A percentile compares a stretch with the other conserved stretches of the same genome.
These are phyloP conservation scores for Jasminum sambac DNA, from an alignment of 257 asterid genomes.

Conservation along the genomic window DNA sequence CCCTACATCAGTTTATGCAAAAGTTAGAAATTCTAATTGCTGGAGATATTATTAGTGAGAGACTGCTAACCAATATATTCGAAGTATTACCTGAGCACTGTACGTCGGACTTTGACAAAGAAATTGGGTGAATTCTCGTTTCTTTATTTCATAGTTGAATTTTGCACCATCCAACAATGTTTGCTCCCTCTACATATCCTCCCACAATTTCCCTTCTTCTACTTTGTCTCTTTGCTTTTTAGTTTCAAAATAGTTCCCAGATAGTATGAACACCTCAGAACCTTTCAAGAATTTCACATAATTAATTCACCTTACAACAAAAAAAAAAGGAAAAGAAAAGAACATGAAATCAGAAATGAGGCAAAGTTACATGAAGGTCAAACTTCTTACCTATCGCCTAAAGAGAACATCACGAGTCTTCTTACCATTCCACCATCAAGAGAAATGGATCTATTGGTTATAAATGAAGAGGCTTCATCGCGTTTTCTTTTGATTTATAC, in stretches of 20 bases:
- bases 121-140: conserved; percentile 56
- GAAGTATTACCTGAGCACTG: conserved; percentile 52
- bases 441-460: conserved; percentile 70
- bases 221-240: conserved; percentile 48
- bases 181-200: conserved; percentile 71
- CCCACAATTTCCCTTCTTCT: conserved; percentile 64
- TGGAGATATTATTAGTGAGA: conserved; percentile 4
- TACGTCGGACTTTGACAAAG: conserved; percentile 54
- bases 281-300: conserved; percentile 61
- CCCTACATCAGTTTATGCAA: conserved; percentile 2
- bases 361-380: conserved; percentile 13
- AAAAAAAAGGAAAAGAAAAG: conserved; percentile 18
- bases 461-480: conserved; percentile 58
- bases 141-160: conserved; percentile 59
- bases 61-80: conserved; percentile 7
- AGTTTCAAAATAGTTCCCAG: conserved; percentile 41
- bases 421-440: conserved; percentile 82
- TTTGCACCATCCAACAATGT: conserved; percentile 42
- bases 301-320: conserved; percentile 40
- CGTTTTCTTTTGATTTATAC: conserved; percentile 70
- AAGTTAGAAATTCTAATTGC: background rate
- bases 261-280: conserved; percentile 37
- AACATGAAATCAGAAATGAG: too few relatives aligned
- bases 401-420: conserved; percentile 42
- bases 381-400: conserved; percentile 59